Evolutionary conservation across 257 asterid genomes (phyloP).

Genomic region (Capsicum rhomboideum): DNA sequence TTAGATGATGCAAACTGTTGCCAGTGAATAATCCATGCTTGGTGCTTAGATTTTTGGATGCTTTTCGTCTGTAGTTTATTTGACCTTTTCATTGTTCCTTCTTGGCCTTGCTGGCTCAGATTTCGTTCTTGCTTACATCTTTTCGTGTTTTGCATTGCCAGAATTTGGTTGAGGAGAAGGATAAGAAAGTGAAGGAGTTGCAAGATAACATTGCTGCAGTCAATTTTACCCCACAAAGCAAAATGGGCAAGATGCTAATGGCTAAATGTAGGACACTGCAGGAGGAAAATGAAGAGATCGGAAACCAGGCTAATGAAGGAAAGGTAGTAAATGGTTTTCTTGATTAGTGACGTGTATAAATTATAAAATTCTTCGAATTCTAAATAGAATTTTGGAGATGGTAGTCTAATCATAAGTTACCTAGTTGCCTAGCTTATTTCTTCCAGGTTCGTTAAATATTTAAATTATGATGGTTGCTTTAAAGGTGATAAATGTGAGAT

Average conservation of each 20-base stretch:
- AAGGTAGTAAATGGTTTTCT: slow-evolving; percentile 44
- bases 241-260: slow-evolving; percentile 95
- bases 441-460: neutral
- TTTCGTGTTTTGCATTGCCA: slow-evolving; percentile 15
- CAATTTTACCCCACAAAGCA: slow-evolving; percentile 92
- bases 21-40: neutral
- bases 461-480: neutral
- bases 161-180: slow-evolving; percentile 99
- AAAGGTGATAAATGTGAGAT: neutral
- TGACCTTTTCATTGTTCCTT: neutral
- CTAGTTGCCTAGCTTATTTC: neutral
- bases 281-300: slow-evolving; percentile 97
- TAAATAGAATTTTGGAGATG: neutral
- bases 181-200: slow-evolving; percentile 85
- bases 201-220: slow-evolving; percentile 87
- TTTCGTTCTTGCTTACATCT: slow-evolving; percentile 2
- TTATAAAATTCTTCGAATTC: neutral
- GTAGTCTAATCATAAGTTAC: neutral
- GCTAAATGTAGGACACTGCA: slow-evolving; percentile 91
- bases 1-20: neutral
- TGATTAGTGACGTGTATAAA: neutral
- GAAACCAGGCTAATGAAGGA: slow-evolving; percentile 97
- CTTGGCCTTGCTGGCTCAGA: neutral
- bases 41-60: neutral
- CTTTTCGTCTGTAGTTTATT: neutral